These are phyloP conservation scores for Jacaranda mimosifolia DNA, from an alignment of 257 asterid genomes.

Conservation along the genomic window DNA sequence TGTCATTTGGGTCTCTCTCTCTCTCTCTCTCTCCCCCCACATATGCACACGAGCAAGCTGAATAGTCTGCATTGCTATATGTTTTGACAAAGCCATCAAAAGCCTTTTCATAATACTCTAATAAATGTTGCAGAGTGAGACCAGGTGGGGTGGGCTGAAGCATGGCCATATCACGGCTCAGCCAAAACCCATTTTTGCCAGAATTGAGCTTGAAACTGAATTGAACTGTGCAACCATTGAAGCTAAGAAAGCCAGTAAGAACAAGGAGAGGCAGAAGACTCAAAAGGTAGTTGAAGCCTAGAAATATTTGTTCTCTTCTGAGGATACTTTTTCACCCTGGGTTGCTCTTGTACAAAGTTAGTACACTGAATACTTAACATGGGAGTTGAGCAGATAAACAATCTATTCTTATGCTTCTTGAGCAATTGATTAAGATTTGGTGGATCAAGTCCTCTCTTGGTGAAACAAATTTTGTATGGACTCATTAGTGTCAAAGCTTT, in stretches of 20 bases:
- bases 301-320: conserved; percentile 27
- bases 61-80: neutral
- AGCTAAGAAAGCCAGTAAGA: conserved; percentile 53
- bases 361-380: neutral
- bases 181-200: conserved; percentile 81
- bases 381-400: no score
- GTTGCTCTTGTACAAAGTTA: neutral
- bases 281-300: conserved; percentile 66
- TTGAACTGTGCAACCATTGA: conserved; percentile 47
- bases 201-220: conserved; percentile 69
- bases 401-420: no score
- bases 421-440: no score
- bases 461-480: no score
- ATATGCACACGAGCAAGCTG: neutral
- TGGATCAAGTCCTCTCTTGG: no score
- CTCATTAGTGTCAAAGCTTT: no score
- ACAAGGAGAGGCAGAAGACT: conserved; percentile 54
- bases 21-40: conserved; percentile 50
- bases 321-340: neutral
- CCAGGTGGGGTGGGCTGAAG: conserved; percentile 92
- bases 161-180: conserved; percentile 74
- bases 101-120: conserved; percentile 31
- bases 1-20: conserved; percentile 68
- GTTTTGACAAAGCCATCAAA: no score
- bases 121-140: conserved; percentile 65